These are phyloP conservation scores for Ustilago curta DNA, from an alignment of 1,284 basidiomycete genomes.

Conservation along the genomic window DNA sequence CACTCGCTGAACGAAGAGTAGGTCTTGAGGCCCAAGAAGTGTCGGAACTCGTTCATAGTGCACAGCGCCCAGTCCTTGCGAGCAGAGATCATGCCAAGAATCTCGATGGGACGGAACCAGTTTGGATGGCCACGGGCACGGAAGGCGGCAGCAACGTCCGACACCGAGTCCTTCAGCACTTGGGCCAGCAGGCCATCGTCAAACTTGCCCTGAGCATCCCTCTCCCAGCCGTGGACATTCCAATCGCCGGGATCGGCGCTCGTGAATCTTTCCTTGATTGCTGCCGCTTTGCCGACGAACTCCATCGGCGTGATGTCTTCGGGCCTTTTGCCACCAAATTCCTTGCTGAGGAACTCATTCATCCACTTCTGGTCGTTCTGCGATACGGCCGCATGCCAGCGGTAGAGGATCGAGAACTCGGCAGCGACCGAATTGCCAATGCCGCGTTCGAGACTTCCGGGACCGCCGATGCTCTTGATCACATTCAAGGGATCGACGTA, in stretches of 20 bases:
- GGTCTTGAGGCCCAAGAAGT: constrained; percentile 62
- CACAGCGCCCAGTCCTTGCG: constrained; percentile 82
- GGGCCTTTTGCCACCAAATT: constrained; percentile 46
- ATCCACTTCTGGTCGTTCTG: constrained; percentile 61
- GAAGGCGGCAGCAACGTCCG: constrained; percentile 81
- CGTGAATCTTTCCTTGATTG: constrained; percentile 26
- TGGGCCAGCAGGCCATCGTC: constrained; percentile 79
- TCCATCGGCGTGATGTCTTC: constrained; percentile 74
- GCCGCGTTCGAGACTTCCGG: constrained; percentile 49
- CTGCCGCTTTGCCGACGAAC: constrained; percentile 73
- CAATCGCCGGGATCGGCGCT: constrained; percentile 73
- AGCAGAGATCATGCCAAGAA: constrained; percentile 83
- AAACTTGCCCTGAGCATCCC: constrained; percentile 77
- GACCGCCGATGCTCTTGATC: constrained; percentile 47
- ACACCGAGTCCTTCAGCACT: constrained; percentile 52
- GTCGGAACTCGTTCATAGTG: constrained; percentile 85
- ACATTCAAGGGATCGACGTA: constrained; percentile 53
- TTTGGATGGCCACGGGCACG: constrained; percentile 81
- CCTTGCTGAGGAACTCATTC: constrained; percentile 40
- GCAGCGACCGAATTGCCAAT: constrained; percentile 55
- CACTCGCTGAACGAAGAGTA: constrained; percentile 76
- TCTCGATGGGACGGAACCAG: constrained; percentile 80
- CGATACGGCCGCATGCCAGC: constrained; percentile 60
- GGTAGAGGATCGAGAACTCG: constrained; percentile 57
- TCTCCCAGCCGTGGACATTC: constrained; percentile 75